Conservation (phyloP, 495 filamentous ascomycete species). For the Talaromyces proteolyticus region DNA sequence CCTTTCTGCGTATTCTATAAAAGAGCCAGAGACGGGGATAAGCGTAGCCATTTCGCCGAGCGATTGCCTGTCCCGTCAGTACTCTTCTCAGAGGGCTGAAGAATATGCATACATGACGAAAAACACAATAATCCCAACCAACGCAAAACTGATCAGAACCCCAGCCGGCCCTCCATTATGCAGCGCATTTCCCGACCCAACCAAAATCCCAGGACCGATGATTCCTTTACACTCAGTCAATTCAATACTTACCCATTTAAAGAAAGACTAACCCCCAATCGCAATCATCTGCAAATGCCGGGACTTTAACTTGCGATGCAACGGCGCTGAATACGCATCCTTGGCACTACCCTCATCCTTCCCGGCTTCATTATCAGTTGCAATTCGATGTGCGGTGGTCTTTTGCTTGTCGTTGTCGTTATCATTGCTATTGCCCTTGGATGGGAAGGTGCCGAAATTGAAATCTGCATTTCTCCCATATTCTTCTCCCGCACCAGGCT, state of each 20-base stretch:
- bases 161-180: conserved; percentile 56
- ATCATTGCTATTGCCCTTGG: too few relatives aligned
- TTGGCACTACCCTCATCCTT: conserved; percentile 8
- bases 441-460: not conserved
- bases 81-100: not conserved
- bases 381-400: too few relatives aligned
- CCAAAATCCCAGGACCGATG: conserved; percentile 40
- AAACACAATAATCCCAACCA: conserved; percentile 58
- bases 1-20: conserved; percentile 51
- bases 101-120: conserved; percentile 43
- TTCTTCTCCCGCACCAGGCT: not conserved
- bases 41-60: conserved; percentile 53
- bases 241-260: not conserved
- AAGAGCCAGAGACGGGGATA: conserved; percentile 48
- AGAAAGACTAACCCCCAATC: conserved; percentile 16
- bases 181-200: conserved; percentile 57
- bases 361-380: not conserved
- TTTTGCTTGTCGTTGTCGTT: not conserved
- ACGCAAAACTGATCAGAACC: conserved; percentile 56
- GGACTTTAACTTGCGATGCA: conserved; percentile 30
- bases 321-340: conserved; percentile 24
- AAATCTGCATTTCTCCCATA: not conserved
- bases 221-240: conserved; percentile 21
- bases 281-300: conserved; percentile 51
- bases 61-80: conserved; percentile 32